These are phyloP conservation scores for Thermothielavioides terrestris DNA, from an alignment of 495 filamentous ascomycete genomes.

Conservation along the genomic window DNA sequence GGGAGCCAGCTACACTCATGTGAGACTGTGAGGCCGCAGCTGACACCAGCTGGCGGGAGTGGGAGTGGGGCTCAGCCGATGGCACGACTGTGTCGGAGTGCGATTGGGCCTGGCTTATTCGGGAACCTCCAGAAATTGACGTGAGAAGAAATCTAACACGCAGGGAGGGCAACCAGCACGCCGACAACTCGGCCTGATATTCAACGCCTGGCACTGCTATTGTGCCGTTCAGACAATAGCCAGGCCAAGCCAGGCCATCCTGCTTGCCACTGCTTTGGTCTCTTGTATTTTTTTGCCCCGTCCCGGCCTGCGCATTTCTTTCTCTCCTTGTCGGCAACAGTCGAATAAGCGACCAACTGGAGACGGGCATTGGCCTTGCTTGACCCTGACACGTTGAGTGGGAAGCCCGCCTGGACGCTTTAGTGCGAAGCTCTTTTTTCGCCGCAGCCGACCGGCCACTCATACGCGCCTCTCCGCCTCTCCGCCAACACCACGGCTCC, in stretches of 20 bases:
- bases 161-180: conserved; percentile 4
- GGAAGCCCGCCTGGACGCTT: conserved; percentile 7
- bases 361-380: not conserved
- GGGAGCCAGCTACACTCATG: too few relatives aligned
- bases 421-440: conserved; percentile 29
- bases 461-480: conserved; percentile 2
- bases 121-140: conserved; percentile 28
- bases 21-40: not conserved
- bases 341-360: not conserved
- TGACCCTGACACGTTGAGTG: conserved; percentile 29
- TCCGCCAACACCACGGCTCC: not conserved
- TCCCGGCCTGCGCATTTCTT: not conserved
- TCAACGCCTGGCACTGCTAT: not conserved
- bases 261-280: not conserved
- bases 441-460: conserved; percentile 16
- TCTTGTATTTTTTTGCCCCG: not conserved
- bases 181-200: conserved; percentile 12
- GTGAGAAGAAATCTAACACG: conserved; percentile 30
- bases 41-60: conserved; percentile 10
- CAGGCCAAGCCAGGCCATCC: too few relatives aligned
- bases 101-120: conserved; percentile 27
- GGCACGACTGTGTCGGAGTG: conserved; percentile 4
- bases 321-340: not conserved
- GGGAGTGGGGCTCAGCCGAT: conserved; percentile 14
- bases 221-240: conserved; percentile 4